Conservation (phyloP, 768 basidiomycete species). For the Panaeolus cyanescens region DNA sequence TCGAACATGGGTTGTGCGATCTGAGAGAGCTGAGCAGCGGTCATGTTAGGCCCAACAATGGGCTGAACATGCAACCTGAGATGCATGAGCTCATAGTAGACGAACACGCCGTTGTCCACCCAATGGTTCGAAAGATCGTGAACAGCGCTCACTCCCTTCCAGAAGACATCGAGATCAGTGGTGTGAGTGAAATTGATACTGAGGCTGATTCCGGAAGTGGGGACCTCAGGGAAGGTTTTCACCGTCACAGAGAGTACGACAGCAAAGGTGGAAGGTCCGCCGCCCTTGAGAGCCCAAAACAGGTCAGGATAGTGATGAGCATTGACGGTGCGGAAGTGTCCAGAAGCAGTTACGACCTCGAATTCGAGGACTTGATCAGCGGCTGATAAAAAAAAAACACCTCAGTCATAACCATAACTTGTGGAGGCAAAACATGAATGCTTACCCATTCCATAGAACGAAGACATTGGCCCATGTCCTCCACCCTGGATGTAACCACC, state of each 20-base stretch:
- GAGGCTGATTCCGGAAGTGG: slow-evolving; percentile 10
- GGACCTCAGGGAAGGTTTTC: slow-evolving; percentile 20
- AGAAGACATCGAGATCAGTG: slow-evolving; percentile 9
- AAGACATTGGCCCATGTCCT: slow-evolving; percentile 20
- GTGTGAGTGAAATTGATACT: slow-evolving; percentile 15
- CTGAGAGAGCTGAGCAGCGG: slow-evolving; percentile 2
- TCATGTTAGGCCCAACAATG: slow-evolving; percentile 15
- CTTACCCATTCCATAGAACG: slow-evolving; percentile 16
- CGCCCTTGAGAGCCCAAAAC: slow-evolving; percentile 39
- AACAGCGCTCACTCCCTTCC: slow-evolving; percentile 13
- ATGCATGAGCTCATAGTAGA: slow-evolving; percentile 13
- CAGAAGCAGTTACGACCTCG: slow-evolving; percentile 42
- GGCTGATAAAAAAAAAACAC: background rate
- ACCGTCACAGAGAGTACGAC: slow-evolving; percentile 15
- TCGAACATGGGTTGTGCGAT: slow-evolving; percentile 14
- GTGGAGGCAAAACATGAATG: background rate
- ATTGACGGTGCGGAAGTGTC: slow-evolving; percentile 28
- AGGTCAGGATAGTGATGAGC: slow-evolving; percentile 37
- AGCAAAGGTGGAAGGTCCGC: slow-evolving; percentile 20
- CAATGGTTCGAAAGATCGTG: slow-evolving; percentile 12
- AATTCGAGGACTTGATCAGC: slow-evolving; percentile 31
- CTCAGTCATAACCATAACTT: background rate
- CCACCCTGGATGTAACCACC: slow-evolving; percentile 38
- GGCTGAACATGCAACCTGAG: slow-evolving; percentile 11
- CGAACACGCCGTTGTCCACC: slow-evolving; percentile 13